Evolutionary conservation across 768 basidiomycete species (phyloP), one percentile per base, ranked within the genome.

Genomic region (Panellus pusillus): DNA sequence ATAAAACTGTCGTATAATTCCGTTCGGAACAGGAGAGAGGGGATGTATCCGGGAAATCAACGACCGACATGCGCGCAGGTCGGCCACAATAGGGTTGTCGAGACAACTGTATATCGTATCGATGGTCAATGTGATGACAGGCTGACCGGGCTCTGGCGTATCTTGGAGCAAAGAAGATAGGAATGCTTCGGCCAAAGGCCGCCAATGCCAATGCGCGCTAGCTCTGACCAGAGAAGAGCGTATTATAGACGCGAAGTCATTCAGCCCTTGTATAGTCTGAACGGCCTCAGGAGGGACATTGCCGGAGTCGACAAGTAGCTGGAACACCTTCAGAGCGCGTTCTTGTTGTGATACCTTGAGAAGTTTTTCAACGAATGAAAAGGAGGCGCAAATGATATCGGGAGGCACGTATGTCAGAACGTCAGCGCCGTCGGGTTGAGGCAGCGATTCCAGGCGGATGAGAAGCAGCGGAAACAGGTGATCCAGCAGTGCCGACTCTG

Each of bases 151-250:
- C 29, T 57, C 13, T 29, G 52, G 17, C 1, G 52, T 29, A 6
- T 50, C 47, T 14, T 55, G 36, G n/a, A 76, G 60, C 6, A 71
- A 52, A 24, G 62, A 55, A 12, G 61, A 63, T 40, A 83, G 63
- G 28, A 83, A 66, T 8, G 51, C 61, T 12, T 73, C 63, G 1
- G 80, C 81, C 36, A 74, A 69, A 24, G 61, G 50, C 44, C 71
- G 68, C 81, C 80, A 85, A 38, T 76, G 70, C 79, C 81, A 85
- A 57, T 78, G 71, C 36, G 83, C 61, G 56, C 80, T 78, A 7
- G 84, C 73, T 41, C 76, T 75, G 9, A 80, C 72, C 31, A 86
- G 63, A 12, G 79, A 73, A 20, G 77, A 71, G 19, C 72, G 69
- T 19, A 87, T 68, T 47, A 86, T 78, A 17, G 77, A 66, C 18